A percentile compares a stretch with the other conserved stretches of the same genome.
Conservation (phyloP, 352 stramenopile genomes). For the Globisporangium takayamanum region DNA sequence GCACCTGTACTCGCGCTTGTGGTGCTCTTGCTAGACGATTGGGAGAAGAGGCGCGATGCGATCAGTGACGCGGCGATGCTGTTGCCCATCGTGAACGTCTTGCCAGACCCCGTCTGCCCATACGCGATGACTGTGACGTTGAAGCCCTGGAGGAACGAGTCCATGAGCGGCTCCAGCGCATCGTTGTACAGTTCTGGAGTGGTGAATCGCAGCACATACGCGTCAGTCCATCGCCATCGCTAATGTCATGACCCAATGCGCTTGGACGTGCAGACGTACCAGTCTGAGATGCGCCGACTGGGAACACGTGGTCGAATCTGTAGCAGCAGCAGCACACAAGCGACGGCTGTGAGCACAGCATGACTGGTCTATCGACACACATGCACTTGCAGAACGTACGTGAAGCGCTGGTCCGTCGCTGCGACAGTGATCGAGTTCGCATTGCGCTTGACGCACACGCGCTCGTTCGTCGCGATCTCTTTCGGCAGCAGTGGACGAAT, state of each 20-base stretch:
- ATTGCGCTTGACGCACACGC: constrained; percentile 34
- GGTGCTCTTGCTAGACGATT: constrained; percentile 6
- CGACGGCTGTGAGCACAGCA: neutral
- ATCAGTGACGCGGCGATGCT: constrained; percentile 31
- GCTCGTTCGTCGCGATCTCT: constrained; percentile 49
- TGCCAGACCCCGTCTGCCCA: constrained; percentile 79
- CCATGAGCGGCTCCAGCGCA: constrained; percentile 68
- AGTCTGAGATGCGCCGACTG: constrained; percentile 37
- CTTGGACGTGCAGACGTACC: constrained; percentile 15
- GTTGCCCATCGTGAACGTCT: constrained; percentile 85
- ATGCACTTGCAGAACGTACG: constrained; percentile 26
- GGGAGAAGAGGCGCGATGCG: constrained; percentile 28
- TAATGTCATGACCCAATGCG: too few relatives aligned
- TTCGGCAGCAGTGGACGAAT: constrained; percentile 75
- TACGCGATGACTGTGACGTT: constrained; percentile 87
- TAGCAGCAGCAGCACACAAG: constrained; percentile 2
- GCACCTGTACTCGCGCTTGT: constrained; percentile 1
- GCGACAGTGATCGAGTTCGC: constrained; percentile 33
- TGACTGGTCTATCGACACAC: neutral
- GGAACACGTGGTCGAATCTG: constrained; percentile 83
- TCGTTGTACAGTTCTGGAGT: constrained; percentile 56
- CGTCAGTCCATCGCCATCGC: neutral
- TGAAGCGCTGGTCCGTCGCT: constrained; percentile 47
- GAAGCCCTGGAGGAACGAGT: constrained; percentile 84
- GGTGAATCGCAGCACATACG: neutral